Conservation (phyloP, 176 grass and related monocot species). For the Hyparrhenia diplandra region DNA sequence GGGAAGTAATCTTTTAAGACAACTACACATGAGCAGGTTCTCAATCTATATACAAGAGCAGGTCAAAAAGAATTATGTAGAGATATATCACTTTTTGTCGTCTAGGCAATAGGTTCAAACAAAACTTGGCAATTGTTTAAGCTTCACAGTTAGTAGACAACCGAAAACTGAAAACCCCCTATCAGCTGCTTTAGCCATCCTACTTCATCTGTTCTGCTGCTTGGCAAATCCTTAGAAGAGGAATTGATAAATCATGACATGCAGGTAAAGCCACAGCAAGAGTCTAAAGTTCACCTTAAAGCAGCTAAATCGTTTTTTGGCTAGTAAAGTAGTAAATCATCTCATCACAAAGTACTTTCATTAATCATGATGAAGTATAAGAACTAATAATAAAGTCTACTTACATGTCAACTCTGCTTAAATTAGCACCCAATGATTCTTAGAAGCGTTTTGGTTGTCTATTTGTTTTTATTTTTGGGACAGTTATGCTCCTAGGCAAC, state of each 20-base stretch:
- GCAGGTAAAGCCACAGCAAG: neutral
- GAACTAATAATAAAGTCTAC: neutral
- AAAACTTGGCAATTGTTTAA: neutral
- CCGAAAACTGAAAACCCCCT: neutral
- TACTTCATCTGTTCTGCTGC: neutral
- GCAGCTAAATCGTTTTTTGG: neutral
- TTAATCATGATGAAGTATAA: neutral
- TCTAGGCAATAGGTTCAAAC: neutral
- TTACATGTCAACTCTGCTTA: too few species aligned
- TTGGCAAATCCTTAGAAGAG: neutral
- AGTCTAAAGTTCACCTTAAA: neutral
- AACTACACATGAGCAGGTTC: neutral
- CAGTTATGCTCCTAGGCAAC: too few species aligned
- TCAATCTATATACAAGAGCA: neutral
- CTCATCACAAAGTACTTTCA: neutral
- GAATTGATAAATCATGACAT: neutral
- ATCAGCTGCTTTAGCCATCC: neutral
- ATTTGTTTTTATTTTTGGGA: neutral
- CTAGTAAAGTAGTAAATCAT: neutral
- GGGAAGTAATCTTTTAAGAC: neutral
- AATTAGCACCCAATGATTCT: neutral
- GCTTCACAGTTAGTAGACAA: neutral
- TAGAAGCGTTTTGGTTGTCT: neutral
- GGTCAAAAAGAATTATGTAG: constrained; percentile 21
- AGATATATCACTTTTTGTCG: neutral